Evolutionary conservation across 139 green algal genomes (phyloP).

Genomic region (Chlamydomonas sphaeroides): DNA sequence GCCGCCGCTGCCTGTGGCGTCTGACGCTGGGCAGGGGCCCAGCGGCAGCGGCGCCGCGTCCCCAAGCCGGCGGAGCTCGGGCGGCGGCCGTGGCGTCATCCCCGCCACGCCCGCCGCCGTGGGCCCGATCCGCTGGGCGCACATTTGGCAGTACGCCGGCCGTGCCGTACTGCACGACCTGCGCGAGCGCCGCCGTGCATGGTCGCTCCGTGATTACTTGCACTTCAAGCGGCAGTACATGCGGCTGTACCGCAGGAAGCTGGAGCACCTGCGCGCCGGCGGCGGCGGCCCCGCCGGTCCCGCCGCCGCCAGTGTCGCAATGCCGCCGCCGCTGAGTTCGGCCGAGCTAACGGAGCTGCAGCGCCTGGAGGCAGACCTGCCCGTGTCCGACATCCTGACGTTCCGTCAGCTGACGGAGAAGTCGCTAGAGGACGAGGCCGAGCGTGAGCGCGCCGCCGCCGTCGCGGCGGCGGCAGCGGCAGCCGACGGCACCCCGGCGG

Average conservation of each 20-base stretch:
- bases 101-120: neutral
- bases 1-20: too few species aligned
- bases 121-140: slow-evolving; percentile 33
- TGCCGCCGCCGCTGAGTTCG: neutral
- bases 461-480: neutral
- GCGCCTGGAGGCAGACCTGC: slow-evolving; percentile 55
- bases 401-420: slow-evolving; percentile 58
- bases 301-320: neutral
- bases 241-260: slow-evolving; percentile 42
- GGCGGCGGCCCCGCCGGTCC: neutral
- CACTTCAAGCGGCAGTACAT: slow-evolving; percentile 33
- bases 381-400: slow-evolving; percentile 57
- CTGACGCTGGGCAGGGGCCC: too few species aligned
- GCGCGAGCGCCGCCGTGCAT: neutral
- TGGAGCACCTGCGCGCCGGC: slow-evolving; percentile 44
- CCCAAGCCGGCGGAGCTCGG: too few species aligned
- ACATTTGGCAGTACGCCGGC: slow-evolving; percentile 68
- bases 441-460: neutral
- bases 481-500: neutral
- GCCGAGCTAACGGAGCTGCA: slow-evolving; percentile 45
- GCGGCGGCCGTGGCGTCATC: neutral
- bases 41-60: too few species aligned
- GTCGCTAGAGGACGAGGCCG: slow-evolving; percentile 36
- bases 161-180: slow-evolving; percentile 53
- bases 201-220: slow-evolving; percentile 34